These are phyloP conservation scores for Annona cherimola DNA, from an alignment of 164 flowering plant species.

Conservation along the genomic window DNA sequence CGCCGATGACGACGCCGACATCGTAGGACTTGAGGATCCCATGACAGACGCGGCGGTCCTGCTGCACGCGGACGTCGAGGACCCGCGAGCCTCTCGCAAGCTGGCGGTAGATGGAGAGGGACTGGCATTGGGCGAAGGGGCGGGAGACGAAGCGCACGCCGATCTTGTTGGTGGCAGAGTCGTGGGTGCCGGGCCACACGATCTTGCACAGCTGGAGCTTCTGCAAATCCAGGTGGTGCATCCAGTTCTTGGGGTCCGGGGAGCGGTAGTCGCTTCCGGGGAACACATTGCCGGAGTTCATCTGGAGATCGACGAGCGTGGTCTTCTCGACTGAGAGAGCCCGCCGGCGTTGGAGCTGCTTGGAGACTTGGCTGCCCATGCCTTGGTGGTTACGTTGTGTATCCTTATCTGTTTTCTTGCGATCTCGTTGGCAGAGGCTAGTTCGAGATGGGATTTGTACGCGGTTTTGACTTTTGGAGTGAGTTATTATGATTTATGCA, in stretches of 20 bases:
- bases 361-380: constrained; percentile 70
- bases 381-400: too few species aligned
- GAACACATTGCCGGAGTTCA: constrained; percentile 36
- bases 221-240: constrained; percentile 51
- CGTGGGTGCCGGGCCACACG: constrained; percentile 97
- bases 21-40: constrained; percentile 63
- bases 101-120: constrained; percentile 69
- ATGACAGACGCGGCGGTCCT: constrained; percentile 79
- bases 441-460: too few species aligned
- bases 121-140: constrained; percentile 89
- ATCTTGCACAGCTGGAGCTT: constrained; percentile 49
- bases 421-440: too few species aligned
- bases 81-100: constrained; percentile 59
- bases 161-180: constrained; percentile 84
- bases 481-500: too few species aligned
- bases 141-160: constrained; percentile 60
- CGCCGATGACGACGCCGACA: constrained; percentile 67
- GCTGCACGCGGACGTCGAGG: constrained; percentile 70
- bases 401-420: too few species aligned
- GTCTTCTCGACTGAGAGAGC: constrained; percentile 52
- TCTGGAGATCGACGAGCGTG: constrained; percentile 36
- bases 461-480: too few species aligned
- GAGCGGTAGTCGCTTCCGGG: constrained; percentile 68
- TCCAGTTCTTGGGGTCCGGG: constrained; percentile 73
- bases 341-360: constrained; percentile 55